These are phyloP conservation scores for Carex arenaria DNA, from an alignment of 202 grass and related monocot genomes.

Conservation along the genomic window DNA sequence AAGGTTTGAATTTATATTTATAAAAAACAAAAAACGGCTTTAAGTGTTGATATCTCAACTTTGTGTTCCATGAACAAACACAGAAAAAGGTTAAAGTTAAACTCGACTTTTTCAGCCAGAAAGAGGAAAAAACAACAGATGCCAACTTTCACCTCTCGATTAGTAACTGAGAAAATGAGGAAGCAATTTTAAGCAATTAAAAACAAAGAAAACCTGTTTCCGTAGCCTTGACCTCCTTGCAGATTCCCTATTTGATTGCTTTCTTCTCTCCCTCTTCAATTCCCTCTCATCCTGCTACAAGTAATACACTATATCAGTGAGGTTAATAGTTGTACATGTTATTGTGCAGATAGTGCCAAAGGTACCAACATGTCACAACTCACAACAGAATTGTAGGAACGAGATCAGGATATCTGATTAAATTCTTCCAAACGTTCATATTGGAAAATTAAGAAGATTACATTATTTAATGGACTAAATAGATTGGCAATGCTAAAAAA, in stretches of 20 bases:
- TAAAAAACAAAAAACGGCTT: neutral
- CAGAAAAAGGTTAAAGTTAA: neutral
- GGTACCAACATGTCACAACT: neutral
- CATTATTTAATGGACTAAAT: neutral
- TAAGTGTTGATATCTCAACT: neutral
- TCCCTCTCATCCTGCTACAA: constrained; percentile 65
- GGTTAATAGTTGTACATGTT: neutral
- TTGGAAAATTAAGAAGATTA: neutral
- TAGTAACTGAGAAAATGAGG: neutral
- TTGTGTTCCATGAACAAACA: neutral
- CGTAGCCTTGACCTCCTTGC: constrained; percentile 82
- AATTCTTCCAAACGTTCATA: neutral
- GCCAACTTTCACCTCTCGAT: neutral
- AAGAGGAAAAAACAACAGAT: neutral
- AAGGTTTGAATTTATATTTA: neutral
- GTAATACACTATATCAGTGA: neutral
- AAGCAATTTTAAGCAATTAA: constrained; percentile 6
- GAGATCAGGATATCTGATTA: neutral
- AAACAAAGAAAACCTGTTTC: constrained; percentile 63
- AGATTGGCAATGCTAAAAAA: neutral
- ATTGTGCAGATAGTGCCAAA: neutral
- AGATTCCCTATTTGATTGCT: constrained; percentile 96
- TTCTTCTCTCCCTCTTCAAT: constrained; percentile 87
- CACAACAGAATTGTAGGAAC: neutral
- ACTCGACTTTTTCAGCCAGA: neutral